Conservation (phyloP, 208 protist genomes). For the Entamoeba nuttalli region DNA sequence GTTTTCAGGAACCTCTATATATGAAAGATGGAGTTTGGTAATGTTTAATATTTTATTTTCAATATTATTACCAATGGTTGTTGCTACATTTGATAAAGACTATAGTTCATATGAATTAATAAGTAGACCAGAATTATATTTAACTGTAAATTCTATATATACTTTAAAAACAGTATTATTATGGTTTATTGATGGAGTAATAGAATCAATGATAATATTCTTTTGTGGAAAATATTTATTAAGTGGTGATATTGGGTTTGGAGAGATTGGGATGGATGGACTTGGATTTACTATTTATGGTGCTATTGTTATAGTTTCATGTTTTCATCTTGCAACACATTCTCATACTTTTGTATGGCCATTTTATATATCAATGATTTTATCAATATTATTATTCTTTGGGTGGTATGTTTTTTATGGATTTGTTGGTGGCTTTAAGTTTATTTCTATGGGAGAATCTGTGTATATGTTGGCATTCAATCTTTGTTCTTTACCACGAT, state of each 20-base stretch:
- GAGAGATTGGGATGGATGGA: background rate
- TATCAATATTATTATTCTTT: background rate
- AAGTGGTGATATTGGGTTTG: background rate
- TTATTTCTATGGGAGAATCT: background rate
- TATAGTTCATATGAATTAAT: background rate
- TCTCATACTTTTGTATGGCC: background rate
- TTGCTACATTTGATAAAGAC: background rate
- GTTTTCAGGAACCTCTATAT: constrained; percentile 23
- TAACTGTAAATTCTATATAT: background rate
- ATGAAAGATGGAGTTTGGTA: background rate
- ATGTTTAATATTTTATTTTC: background rate
- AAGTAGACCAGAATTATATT: background rate
- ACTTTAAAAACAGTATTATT: background rate
- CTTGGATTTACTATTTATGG: background rate
- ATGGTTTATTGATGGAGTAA: background rate
- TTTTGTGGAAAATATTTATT: background rate
- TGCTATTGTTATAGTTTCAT: background rate
- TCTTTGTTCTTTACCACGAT: too few species aligned
- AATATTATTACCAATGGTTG: background rate
- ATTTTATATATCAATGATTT: background rate
- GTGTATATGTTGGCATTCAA: background rate
- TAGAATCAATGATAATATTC: background rate
- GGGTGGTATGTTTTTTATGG: background rate
- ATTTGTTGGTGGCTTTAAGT: background rate
- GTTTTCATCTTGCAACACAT: background rate